Evolutionary conservation across 169 alveolate genomes (phyloP).

Genomic region (Plasmodium relictum): DNA sequence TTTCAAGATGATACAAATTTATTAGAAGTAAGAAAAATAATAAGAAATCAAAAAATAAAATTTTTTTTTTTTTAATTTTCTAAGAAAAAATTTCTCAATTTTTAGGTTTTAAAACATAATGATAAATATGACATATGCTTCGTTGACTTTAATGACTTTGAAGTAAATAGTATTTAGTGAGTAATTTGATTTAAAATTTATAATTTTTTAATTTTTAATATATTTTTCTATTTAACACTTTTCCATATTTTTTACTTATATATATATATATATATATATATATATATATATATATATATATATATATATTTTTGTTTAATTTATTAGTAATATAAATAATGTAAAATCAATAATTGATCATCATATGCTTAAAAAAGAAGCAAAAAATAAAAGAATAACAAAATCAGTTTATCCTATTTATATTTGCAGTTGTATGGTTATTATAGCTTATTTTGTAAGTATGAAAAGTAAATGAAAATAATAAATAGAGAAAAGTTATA

Average conservation of each 20-base stretch:
- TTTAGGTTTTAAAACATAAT: slow-evolving; percentile 61
- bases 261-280: background rate
- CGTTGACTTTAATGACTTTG: slow-evolving; percentile 71
- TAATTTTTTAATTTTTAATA: slow-evolving; percentile 1
- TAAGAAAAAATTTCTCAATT: background rate
- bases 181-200: background rate
- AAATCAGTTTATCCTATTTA: slow-evolving; percentile 71
- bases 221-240: background rate
- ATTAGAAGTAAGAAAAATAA: slow-evolving; percentile 30
- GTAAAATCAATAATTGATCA: slow-evolving; percentile 75
- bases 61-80: too few relatives aligned
- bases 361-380: slow-evolving; percentile 58
- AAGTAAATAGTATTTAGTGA: slow-evolving; percentile 40
- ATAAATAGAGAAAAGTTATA: background rate
- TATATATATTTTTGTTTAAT: background rate
- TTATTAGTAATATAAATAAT: slow-evolving; percentile 58
- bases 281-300: slow-evolving; percentile 15
- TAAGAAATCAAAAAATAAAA: too few relatives aligned
- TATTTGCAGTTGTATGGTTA: slow-evolving; percentile 77
- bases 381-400: slow-evolving; percentile 39
- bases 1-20: slow-evolving; percentile 67
- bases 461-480: background rate
- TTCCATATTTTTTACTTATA: background rate
- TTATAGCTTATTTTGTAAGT: slow-evolving; percentile 76
- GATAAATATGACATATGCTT: slow-evolving; percentile 55